phyloP scores from a whole-genome alignment of 257 asterid species.

The Scutellaria minor region DNA sequence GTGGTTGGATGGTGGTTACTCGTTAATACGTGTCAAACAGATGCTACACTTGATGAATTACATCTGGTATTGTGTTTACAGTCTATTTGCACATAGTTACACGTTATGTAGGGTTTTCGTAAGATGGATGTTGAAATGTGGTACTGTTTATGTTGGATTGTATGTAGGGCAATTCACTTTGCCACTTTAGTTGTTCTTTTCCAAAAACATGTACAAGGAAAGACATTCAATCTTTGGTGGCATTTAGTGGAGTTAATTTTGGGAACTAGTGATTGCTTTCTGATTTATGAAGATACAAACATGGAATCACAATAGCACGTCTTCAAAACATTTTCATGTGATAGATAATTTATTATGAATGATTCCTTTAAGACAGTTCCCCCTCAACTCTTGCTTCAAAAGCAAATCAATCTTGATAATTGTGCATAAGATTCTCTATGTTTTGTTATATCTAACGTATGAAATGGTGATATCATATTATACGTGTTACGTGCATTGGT shows the following conservation, averaged over 20 bases:
- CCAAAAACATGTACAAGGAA: not conserved
- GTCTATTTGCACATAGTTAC: no score
- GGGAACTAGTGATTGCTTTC: not conserved
- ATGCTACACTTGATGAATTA: not conserved
- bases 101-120: no score
- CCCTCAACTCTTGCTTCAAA: not conserved
- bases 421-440: not conserved
- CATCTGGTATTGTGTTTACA: no score
- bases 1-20: constrained; percentile 14
- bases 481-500: no score
- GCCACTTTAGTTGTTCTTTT: constrained; percentile 13
- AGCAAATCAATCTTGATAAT: not conserved
- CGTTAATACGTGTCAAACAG: not conserved
- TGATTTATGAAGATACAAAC: not conserved
- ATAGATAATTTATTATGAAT: no score
- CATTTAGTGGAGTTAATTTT: constrained; percentile 19
- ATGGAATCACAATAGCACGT: not conserved
- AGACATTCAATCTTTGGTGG: constrained; percentile 3
- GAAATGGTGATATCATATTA: no score
- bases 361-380: no score
- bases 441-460: not conserved
- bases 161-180: not conserved
- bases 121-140: not conserved
- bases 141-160: not conserved
- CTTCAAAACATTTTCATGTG: no score